These are phyloP conservation scores for Kwoniella dendrophila DNA, from an alignment of 768 basidiomycete genomes.

Conservation along the genomic window DNA sequence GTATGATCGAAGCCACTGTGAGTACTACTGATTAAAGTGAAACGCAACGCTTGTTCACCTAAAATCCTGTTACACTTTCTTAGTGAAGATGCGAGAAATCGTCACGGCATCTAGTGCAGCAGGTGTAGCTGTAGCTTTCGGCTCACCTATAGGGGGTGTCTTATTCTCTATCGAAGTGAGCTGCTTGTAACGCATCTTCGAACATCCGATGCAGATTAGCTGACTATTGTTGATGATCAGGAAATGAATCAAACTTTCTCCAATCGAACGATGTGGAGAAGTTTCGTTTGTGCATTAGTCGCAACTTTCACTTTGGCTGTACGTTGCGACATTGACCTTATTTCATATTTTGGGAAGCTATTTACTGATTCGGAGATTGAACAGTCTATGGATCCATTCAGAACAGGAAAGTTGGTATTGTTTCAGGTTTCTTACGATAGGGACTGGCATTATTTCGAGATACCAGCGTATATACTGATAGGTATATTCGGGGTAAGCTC, in stretches of 20 bases:
- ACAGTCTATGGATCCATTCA: constrained; percentile 96
- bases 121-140: constrained; percentile 97
- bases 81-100: constrained; percentile 73
- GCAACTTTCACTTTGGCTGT: constrained; percentile 95
- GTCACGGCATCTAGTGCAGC: constrained; percentile 94
- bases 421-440: constrained; percentile 98
- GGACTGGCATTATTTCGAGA: constrained; percentile 99
- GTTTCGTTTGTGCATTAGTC: constrained; percentile 94
- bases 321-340: constrained; percentile 53
- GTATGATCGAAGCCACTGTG: constrained; percentile 86
- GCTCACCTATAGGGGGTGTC: constrained; percentile 96
- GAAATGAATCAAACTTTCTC: constrained; percentile 99
- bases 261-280: constrained; percentile 98
- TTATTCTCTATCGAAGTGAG: constrained; percentile 92
- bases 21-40: constrained; percentile 38
- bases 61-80: constrained; percentile 7
- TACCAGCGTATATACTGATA: constrained; percentile 91
- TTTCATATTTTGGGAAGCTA: background rate
- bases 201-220: too few species aligned
- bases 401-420: constrained; percentile 94
- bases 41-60: background rate
- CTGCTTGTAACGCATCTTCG: too few species aligned
- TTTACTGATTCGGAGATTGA: background rate
- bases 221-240: constrained; percentile 57
- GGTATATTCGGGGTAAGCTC: constrained; percentile 86